Percentiles rank a stretch among this genome's conserved stretches.
Evolutionary conservation across 805 yeast species (phyloP).

Genomic region (Ascoidea tarda): DNA sequence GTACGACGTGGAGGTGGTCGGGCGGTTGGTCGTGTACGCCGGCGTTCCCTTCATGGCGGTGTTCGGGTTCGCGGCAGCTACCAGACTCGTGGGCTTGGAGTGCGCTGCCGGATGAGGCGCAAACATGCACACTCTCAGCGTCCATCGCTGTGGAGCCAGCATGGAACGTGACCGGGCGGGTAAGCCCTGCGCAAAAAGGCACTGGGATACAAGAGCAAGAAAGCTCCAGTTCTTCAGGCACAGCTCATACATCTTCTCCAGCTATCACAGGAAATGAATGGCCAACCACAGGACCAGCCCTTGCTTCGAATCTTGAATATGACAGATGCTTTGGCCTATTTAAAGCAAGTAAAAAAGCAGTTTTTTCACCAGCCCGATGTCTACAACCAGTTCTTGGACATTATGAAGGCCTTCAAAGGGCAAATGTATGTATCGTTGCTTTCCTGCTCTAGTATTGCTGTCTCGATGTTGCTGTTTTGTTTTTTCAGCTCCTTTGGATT

Average conservation of each 20-base stretch:
- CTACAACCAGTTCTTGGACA: conserved; percentile 89
- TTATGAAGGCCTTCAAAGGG: conserved; percentile 97
- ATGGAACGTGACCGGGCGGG: too few species aligned
- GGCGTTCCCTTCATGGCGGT: conserved; percentile 57
- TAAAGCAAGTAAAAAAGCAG: conserved; percentile 91
- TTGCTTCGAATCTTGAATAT: conserved; percentile 41
- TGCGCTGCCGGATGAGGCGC: not conserved
- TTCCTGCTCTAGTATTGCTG: not conserved
- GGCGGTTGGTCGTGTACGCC: conserved; percentile 65
- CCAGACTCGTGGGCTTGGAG: conserved; percentile 7
- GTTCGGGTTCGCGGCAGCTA: conserved; percentile 17
- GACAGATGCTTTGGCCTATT: conserved; percentile 87
- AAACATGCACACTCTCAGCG: too few species aligned
- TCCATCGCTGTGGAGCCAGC: too few species aligned
- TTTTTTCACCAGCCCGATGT: conserved; percentile 90
- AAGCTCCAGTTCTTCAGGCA: too few species aligned
- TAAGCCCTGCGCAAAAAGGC: too few species aligned
- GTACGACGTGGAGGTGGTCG: conserved; percentile 63
- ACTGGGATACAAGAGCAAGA: too few species aligned
- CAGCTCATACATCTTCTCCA: too few species aligned
- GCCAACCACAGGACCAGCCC: too few species aligned
- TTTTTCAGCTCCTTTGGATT: not conserved
- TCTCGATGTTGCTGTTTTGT: not conserved
- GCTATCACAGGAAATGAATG: too few species aligned
- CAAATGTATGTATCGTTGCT: conserved; percentile 35